Evolutionary conservation across 805 yeast genomes (phyloP).

Genomic region (Deakozyma indianensis): DNA sequence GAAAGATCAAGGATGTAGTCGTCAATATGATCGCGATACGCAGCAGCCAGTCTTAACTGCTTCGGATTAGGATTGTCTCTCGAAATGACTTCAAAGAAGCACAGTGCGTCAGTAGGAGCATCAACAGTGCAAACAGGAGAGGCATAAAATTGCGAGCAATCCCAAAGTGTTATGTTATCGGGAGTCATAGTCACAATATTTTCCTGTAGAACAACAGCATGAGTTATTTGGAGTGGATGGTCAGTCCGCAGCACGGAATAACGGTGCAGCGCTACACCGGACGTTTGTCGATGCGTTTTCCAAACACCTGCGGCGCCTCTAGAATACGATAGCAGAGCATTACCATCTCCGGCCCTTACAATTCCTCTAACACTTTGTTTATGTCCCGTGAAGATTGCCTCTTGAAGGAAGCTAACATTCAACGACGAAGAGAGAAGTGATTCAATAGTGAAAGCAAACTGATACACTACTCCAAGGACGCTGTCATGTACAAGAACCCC

Average conservation of each 20-base stretch:
- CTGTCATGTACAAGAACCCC: slow-evolving; percentile 3
- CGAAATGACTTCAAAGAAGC: slow-evolving; percentile 27
- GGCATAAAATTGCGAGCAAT: slow-evolving; percentile 25
- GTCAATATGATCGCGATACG: background rate
- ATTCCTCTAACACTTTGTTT: slow-evolving; percentile 60
- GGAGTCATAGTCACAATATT: slow-evolving; percentile 31
- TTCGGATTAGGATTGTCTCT: background rate
- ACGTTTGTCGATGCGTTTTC: slow-evolving; percentile 28
- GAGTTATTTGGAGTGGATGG: slow-evolving; percentile 28
- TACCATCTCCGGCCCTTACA: slow-evolving; percentile 53
- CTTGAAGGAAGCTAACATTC: background rate
- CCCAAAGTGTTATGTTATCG: slow-evolving; percentile 43
- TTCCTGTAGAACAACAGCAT: slow-evolving; percentile 32
- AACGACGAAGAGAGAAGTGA: slow-evolving; percentile 15
- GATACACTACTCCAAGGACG: slow-evolving; percentile 3
- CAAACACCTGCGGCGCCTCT: slow-evolving; percentile 28
- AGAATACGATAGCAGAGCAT: slow-evolving; percentile 35
- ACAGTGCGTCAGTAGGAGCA: slow-evolving; percentile 9
- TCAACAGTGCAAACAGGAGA: background rate
- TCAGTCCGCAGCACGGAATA: slow-evolving; percentile 29
- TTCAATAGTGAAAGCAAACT: slow-evolving; percentile 10
- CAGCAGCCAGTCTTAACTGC: background rate
- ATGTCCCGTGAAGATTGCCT: slow-evolving; percentile 66
- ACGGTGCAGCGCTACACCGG: slow-evolving; percentile 23
- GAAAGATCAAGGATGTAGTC: slow-evolving; percentile 7